Base-by-base conservation (phyloP, 2,329 filamentous ascomycete genomes). In the Penicillium glabrum region DNA sequence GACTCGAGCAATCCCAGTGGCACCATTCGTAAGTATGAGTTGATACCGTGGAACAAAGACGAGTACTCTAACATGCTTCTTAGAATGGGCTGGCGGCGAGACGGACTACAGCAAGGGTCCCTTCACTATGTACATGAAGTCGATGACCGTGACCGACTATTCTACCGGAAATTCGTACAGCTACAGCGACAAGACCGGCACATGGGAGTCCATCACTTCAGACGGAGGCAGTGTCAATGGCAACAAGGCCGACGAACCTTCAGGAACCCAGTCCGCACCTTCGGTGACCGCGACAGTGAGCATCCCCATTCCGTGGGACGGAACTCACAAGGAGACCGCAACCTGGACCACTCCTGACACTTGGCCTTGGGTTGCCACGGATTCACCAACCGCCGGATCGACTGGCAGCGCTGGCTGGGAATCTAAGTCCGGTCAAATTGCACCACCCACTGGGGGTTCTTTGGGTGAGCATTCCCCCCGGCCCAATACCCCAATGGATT, bases 141-240 rank as follows among this genome's bases (percentile, higher is more conserved):
- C 84, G 29, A 76, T 97, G 65, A 80, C 83, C 53, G 85, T 96
- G 43, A 88, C 87, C 51, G 95, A 99, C 79, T 99, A 98, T 79
- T 97, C 93, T 23, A 97, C 93, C 1, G 95, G 95, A 53, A 88
- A 83, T 19, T 80, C 89, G 61, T 99, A 99, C 80, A 81, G 79
- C 56, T 99, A 98, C 78, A 84, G 84, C 63, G 90, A 95, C 72
- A 84, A 82, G 37, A 88, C 83, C 47, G 95, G 95, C 47, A 84
- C 81, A 23, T 96, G 91, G 90, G 70, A 85, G 63, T 93, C 90
- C 48, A 98, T 99, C 74, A 77, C 84, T 66, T 86, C 93, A 52
- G 83, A 88, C n/a, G 92, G 86, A 62, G 95, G 95, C 59, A 75
- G 80, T 62, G 80, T 98, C 73, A 91, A 91, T 72, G 85, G 84